Evolutionary conservation across 2,329 filamentous ascomycete genomes (phyloP).

Genomic region (Xylariomycetidae sp.): DNA sequence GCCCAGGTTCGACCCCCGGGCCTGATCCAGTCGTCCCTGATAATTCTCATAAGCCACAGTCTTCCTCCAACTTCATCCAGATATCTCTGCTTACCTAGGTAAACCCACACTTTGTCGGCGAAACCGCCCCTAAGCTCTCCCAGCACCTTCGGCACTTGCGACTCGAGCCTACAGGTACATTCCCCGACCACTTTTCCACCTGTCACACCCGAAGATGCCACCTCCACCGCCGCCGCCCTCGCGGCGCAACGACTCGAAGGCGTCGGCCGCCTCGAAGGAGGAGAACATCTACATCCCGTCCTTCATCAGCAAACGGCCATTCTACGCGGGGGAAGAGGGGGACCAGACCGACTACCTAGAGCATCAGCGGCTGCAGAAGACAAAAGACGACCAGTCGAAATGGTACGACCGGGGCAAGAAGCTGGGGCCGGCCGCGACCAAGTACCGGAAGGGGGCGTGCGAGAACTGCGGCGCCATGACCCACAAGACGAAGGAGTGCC

Average conservation of each 20-base stretch:
- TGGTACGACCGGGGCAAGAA: slow-evolving; percentile 93
- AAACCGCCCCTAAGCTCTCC: too few species aligned
- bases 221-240: slow-evolving; percentile 32
- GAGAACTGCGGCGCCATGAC: slow-evolving; percentile 98
- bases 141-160: too few species aligned
- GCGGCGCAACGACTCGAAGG: slow-evolving; percentile 26
- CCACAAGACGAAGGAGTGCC: slow-evolving; percentile 90
- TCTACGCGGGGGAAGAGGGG: slow-evolving; percentile 80
- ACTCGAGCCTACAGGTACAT: too few species aligned
- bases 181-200: too few species aligned
- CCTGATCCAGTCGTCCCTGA: too few species aligned
- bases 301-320: slow-evolving; percentile 97
- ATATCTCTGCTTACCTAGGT: too few species aligned
- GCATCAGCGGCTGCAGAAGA: slow-evolving; percentile 84
- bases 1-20: too few species aligned
- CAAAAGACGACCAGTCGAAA: slow-evolving; percentile 65
- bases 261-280: slow-evolving; percentile 60
- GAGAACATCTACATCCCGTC: slow-evolving; percentile 98
- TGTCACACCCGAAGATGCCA: too few species aligned
- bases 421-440: slow-evolving; percentile 80
- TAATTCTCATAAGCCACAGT: too few species aligned
- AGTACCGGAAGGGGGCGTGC: slow-evolving; percentile 95
- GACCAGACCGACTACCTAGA: slow-evolving; percentile 79
- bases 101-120: too few species aligned
- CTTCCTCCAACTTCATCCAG: too few species aligned